Base-by-base conservation (phyloP, 192 early-diverging fungal genomes). In the Linnemannia hyalina region DNA sequence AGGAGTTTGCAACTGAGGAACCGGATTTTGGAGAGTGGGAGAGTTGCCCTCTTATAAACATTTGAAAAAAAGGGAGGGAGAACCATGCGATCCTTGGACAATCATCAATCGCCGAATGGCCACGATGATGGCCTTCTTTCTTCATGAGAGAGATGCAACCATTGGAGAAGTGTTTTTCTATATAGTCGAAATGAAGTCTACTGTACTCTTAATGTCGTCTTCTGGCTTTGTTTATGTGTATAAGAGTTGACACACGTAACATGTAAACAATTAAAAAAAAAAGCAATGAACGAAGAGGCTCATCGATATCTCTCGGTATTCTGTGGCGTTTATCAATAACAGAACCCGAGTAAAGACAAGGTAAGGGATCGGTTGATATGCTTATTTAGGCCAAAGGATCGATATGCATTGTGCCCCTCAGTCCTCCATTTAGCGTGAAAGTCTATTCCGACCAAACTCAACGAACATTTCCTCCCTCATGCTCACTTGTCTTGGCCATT, bases 1-100 rank as follows among this genome's bases (percentile, higher is more conserved):
- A 55, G 54, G 81, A 71, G 77, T 76, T 82, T 82, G 72, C 52
- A 75, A 76, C 81, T 82, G 42, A 76, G 36, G 81, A 82, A 73
- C 74, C 75, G 77, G 76, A 15, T 32, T 65, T 32, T 32, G 60
- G 60, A 65, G 3, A 29, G 60, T 65, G 60, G 60, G 60, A 65
- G 60, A 65, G 60, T 65, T 65, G 4, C 60, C 60, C 32, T 32
- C 60, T 65, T 65, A 65, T 65, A 65, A 6, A 32, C 60, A 15
- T 13, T 32, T 32, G n/a, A 75, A 40, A 52, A 35, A 55, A 23
- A 8, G 52, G 42, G 72, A 78, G 18, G 23, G 7, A 49, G 22
- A 57, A 57, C 9, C 60, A 65, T 65, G 60, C 60, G 60, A 65
- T 29, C 26, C 60, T 15, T 65, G 26, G 29, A 32, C 60, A 32